phyloP scores from a whole-genome alignment of 2,329 filamentous ascomycete species.

The Clonostachys byssicola region DNA sequence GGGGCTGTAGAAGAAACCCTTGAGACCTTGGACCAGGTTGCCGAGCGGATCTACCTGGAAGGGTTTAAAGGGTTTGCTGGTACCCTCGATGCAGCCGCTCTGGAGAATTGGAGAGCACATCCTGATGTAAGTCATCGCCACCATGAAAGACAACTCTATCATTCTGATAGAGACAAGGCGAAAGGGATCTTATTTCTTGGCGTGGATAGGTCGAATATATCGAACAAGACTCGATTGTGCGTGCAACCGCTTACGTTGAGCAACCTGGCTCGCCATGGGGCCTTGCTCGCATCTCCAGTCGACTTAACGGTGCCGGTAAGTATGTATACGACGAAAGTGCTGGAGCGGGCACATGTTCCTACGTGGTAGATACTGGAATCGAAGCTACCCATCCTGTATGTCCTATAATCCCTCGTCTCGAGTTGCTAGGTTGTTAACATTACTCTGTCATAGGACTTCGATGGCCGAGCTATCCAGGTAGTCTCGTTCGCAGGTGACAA shows the following conservation, averaged over 20 bases:
- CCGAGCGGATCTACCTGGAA: constrained; percentile 6
- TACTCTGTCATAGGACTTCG: constrained; percentile 7
- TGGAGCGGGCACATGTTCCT: constrained; percentile 14
- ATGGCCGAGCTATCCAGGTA: constrained; percentile 8
- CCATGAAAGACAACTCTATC: background rate
- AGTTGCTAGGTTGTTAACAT: background rate
- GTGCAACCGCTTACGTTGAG: constrained; percentile 1
- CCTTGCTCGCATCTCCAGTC: constrained; percentile 12
- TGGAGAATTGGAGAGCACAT: constrained; percentile 7
- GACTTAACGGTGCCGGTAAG: constrained; percentile 1
- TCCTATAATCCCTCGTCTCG: background rate
- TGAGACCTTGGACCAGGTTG: background rate
- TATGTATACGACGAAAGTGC: constrained; percentile 12
- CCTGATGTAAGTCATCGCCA: constrained; percentile 4
- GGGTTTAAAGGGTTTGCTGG: constrained; percentile 7
- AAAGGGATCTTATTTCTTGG: background rate
- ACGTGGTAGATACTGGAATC: constrained; percentile 17
- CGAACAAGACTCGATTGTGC: constrained; percentile 25
- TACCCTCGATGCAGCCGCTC: constrained; percentile 4
- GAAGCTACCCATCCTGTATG: constrained; percentile 16
- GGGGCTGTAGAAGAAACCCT: constrained; percentile 4
- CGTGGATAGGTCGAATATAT: constrained; percentile 21
- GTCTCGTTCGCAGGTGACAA: constrained; percentile 5
- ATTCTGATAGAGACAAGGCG: background rate
- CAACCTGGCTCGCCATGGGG: constrained; percentile 10